These are phyloP conservation scores for Fusarium metavorans DNA, from an alignment of 2,329 filamentous ascomycete genomes.

Conservation along the genomic window DNA sequence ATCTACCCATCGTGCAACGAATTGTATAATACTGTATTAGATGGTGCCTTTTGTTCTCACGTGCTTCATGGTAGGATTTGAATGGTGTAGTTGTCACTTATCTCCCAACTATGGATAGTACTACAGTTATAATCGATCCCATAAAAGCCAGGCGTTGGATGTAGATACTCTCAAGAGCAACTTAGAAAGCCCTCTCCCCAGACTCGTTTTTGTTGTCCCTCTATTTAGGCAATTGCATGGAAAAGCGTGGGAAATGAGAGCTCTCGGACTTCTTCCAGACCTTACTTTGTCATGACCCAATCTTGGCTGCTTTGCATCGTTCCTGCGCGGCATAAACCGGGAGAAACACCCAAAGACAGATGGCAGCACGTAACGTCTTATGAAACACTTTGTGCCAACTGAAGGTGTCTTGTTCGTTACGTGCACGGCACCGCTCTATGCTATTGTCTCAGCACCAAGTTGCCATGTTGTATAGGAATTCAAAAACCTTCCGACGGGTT, in stretches of 20 bases:
- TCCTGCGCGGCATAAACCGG: background rate
- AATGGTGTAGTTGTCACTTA: background rate
- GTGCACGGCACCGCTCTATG: background rate
- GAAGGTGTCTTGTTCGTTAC: background rate
- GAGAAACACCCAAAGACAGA: background rate
- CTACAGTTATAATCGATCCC: background rate
- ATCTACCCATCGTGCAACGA: background rate
- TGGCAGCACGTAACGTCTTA: background rate
- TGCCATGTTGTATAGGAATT: background rate
- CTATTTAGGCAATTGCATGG: background rate
- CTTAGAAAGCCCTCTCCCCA: background rate
- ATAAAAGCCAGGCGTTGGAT: background rate
- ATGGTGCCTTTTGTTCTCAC: background rate
- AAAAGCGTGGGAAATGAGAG: background rate
- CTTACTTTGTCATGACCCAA: background rate
- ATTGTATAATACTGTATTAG: background rate
- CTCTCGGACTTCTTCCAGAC: background rate
- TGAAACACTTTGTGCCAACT: background rate
- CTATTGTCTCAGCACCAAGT: background rate
- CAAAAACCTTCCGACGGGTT: background rate
- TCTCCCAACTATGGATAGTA: background rate
- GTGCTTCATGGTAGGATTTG: background rate
- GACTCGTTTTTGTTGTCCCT: background rate
- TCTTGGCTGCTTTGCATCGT: background rate
- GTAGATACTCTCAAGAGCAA: background rate